These are phyloP conservation scores for Saccharomycopsis selenospora DNA, from an alignment of 805 yeast genomes.

Conservation along the genomic window DNA sequence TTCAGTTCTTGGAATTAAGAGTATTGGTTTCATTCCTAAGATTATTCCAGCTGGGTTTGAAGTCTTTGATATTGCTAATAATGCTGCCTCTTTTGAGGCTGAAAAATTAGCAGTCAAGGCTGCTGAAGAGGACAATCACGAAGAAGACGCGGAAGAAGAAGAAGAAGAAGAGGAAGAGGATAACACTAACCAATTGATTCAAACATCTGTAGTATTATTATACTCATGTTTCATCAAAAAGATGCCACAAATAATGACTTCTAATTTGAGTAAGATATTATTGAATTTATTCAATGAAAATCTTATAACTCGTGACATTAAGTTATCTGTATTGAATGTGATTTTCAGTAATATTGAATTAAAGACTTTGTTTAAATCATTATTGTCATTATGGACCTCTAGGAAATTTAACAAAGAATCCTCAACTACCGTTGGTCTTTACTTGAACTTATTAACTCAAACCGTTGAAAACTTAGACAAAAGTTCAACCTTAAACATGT, in stretches of 20 bases:
- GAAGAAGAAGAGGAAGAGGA: constrained; percentile 27
- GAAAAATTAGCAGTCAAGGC: constrained; percentile 27
- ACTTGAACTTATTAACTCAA: constrained; percentile 57
- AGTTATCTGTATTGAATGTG: constrained; percentile 54
- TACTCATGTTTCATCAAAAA: constrained; percentile 70
- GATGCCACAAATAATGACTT: constrained; percentile 76
- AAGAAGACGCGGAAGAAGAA: constrained; percentile 24
- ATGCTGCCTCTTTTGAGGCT: constrained; percentile 19
- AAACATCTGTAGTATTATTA: constrained; percentile 63
- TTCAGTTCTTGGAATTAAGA: constrained; percentile 73
- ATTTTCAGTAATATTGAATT: constrained; percentile 63
- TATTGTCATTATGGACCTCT: constrained; percentile 56
- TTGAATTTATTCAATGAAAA: constrained; percentile 49
- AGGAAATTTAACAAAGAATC: constrained; percentile 33
- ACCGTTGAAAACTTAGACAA: constrained; percentile 62
- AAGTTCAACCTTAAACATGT: constrained; percentile 55
- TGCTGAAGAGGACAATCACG: constrained; percentile 19
- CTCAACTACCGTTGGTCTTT: constrained; percentile 51
- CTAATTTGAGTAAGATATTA: constrained; percentile 59
- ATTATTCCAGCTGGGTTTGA: constrained; percentile 68
- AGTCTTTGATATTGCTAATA: constrained; percentile 42
- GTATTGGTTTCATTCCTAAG: constrained; percentile 77
- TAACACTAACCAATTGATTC: constrained; percentile 37
- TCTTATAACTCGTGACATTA: constrained; percentile 50
- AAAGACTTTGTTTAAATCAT: constrained; percentile 51